Conservation (phyloP, 2,329 filamentous ascomycete genomes). For the Scedosporium aurantiacum region DNA sequence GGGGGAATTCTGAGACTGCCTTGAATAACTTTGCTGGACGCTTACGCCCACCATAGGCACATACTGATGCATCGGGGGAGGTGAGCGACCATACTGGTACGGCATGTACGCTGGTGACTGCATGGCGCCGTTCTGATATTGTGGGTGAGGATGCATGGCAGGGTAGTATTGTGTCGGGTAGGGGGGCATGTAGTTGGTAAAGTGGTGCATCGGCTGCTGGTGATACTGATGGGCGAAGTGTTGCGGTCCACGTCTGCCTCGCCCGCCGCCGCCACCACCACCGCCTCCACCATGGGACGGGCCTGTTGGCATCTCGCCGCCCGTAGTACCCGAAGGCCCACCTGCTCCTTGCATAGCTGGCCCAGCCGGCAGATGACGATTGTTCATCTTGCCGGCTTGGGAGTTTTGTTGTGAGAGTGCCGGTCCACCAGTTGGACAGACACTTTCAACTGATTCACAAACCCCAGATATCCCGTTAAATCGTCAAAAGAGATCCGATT, state of each 20-base stretch:
- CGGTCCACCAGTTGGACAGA: slow-evolving; percentile 6
- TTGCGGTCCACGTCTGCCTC: slow-evolving; percentile 1
- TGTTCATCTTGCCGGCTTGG: slow-evolving; percentile 68
- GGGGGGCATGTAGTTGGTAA: slow-evolving; percentile 31
- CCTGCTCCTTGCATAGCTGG: slow-evolving; percentile 45
- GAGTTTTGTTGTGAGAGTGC: slow-evolving; percentile 19
- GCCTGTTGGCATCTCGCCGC: slow-evolving; percentile 11
- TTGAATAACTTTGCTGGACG: slow-evolving; percentile 34
- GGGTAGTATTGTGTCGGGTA: slow-evolving; percentile 5
- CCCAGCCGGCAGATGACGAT: slow-evolving; percentile 67
- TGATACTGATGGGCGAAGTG: slow-evolving; percentile 18
- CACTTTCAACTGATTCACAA: neutral
- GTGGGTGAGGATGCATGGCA: slow-evolving; percentile 28
- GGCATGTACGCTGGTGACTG: slow-evolving; percentile 35
- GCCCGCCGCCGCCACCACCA: slow-evolving; percentile 1
- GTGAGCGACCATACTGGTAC: slow-evolving; percentile 39
- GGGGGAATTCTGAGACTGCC: slow-evolving; percentile 38
- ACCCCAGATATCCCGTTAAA: neutral
- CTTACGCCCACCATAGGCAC: slow-evolving; percentile 38
- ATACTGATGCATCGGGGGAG: slow-evolving; percentile 43
- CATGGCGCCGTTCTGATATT: slow-evolving; percentile 43
- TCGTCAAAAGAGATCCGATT: neutral
- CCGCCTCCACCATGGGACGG: slow-evolving; percentile 4
- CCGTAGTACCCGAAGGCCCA: slow-evolving; percentile 23
- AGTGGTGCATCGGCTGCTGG: slow-evolving; percentile 18